phyloP scores from a whole-genome alignment of 1,284 basidiomycete genomes.

The Cutaneotrichosporon mucoides region DNA sequence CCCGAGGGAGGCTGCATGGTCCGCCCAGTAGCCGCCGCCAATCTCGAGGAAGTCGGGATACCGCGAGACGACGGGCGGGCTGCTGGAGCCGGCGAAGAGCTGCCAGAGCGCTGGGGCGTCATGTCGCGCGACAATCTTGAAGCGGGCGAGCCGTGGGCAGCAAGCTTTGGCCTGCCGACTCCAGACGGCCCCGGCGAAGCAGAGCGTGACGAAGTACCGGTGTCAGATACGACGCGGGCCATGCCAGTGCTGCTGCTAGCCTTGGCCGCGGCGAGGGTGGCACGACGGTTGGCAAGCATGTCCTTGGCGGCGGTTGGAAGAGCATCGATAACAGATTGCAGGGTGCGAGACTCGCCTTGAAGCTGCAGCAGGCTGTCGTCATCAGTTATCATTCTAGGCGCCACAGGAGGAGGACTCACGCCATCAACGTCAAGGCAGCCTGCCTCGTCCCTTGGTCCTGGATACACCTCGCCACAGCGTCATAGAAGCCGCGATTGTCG shows the following conservation, averaged over 20 bases:
- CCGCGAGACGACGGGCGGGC: slow-evolving; percentile 5
- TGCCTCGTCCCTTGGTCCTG: slow-evolving; percentile 43
- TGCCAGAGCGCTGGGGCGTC: slow-evolving; percentile 1
- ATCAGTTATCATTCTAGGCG: too few species aligned
- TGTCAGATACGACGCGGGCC: neutral
- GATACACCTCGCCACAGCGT: slow-evolving; percentile 59
- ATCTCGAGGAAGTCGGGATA: slow-evolving; percentile 3
- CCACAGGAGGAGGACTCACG: slow-evolving; percentile 25
- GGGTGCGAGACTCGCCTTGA: slow-evolving; percentile 38
- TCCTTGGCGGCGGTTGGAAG: slow-evolving; percentile 41
- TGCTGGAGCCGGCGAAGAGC: neutral
- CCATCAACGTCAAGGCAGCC: slow-evolving; percentile 46
- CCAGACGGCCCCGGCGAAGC: neutral
- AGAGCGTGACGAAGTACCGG: slow-evolving; percentile 3
- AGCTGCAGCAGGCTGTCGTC: slow-evolving; percentile 33
- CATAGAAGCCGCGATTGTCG: slow-evolving; percentile 42
- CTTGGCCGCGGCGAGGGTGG: slow-evolving; percentile 37
- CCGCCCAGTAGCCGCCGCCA: neutral
- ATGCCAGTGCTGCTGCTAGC: neutral
- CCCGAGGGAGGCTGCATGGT: slow-evolving; percentile 1
- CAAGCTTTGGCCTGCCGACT: neutral
- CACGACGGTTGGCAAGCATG: slow-evolving; percentile 45
- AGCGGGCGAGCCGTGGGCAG: neutral
- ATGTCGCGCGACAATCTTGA: slow-evolving; percentile 9
- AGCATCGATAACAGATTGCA: slow-evolving; percentile 35